Conservation (phyloP, 768 basidiomycete genomes). For the Tremella fuciformis region DNA sequence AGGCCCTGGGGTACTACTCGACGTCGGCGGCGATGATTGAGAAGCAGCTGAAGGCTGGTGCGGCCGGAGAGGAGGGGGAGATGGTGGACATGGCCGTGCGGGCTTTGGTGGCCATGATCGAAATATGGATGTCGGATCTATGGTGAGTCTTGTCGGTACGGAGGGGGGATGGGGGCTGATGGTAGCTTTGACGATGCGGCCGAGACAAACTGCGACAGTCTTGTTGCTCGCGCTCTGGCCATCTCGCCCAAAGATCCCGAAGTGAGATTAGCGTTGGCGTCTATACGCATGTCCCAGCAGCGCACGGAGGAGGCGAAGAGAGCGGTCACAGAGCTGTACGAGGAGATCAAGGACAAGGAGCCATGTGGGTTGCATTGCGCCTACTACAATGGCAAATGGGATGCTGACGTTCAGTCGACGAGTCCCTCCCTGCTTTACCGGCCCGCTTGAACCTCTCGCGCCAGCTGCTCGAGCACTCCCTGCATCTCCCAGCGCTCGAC, state of each 20-base stretch:
- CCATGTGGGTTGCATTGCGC: constrained; percentile 51
- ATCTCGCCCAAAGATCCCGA: constrained; percentile 74
- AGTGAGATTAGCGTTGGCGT: constrained; percentile 73
- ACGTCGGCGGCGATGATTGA: constrained; percentile 53
- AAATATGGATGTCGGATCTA: constrained; percentile 96
- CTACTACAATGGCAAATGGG: neutral
- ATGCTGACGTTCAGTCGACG: constrained; percentile 59
- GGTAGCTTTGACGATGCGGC: constrained; percentile 76
- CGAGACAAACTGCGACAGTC: constrained; percentile 73
- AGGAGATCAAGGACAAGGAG: constrained; percentile 68
- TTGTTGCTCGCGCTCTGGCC: constrained; percentile 69
- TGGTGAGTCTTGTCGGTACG: constrained; percentile 60
- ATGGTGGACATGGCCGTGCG: constrained; percentile 68
- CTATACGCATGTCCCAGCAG: constrained; percentile 83
- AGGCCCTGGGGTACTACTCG: constrained; percentile 71
- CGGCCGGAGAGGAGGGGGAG: constrained; percentile 54
- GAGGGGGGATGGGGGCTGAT: neutral
- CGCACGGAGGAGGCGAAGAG: constrained; percentile 75
- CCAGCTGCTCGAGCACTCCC: constrained; percentile 71
- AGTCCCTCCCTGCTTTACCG: constrained; percentile 67
- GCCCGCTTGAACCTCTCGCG: constrained; percentile 72
- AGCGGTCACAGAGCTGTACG: constrained; percentile 67
- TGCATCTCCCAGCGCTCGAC: constrained; percentile 69
- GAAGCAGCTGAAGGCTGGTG: constrained; percentile 54
- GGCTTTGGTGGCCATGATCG: constrained; percentile 81